Conservation (phyloP, 148 eudicot species). For the Limonium bicolor region DNA sequence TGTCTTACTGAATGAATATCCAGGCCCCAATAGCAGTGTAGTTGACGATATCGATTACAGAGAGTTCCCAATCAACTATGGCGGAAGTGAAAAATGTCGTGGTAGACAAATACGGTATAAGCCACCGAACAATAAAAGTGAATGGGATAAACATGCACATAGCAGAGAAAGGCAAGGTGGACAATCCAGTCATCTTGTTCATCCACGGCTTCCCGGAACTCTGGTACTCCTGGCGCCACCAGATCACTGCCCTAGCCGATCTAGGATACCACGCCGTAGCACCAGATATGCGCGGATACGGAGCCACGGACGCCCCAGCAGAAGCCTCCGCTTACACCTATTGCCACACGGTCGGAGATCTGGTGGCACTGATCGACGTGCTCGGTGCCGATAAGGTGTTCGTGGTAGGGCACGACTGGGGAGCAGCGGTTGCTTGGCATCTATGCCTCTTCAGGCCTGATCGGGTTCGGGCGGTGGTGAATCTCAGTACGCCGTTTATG, state of each 20-base stretch:
- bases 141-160: slow-evolving; percentile 5
- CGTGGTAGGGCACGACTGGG: slow-evolving; percentile 39
- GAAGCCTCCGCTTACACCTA: slow-evolving; percentile 29
- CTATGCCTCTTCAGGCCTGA: slow-evolving; percentile 19
- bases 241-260: slow-evolving; percentile 31
- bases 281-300: slow-evolving; percentile 60
- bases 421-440: slow-evolving; percentile 17
- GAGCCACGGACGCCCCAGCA: slow-evolving; percentile 36
- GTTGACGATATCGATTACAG: too few species aligned
- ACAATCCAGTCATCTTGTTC: slow-evolving; percentile 31
- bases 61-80: too few species aligned
- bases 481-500: slow-evolving; percentile 9
- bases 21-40: too few species aligned
- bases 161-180: slow-evolving; percentile 22
- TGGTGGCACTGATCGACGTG: slow-evolving; percentile 33
- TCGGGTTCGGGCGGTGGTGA: slow-evolving; percentile 16
- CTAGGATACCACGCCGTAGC: slow-evolving; percentile 41
- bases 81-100: too few species aligned
- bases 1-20: too few species aligned
- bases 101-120: too few species aligned
- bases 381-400: slow-evolving; percentile 27
- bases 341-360: slow-evolving; percentile 39
- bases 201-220: slow-evolving; percentile 58
- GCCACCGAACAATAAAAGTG: not conserved
- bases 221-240: slow-evolving; percentile 70